Base-by-base conservation (phyloP, 2,329 filamentous ascomycete species). In the Aureobasidium mangrovei region DNA sequence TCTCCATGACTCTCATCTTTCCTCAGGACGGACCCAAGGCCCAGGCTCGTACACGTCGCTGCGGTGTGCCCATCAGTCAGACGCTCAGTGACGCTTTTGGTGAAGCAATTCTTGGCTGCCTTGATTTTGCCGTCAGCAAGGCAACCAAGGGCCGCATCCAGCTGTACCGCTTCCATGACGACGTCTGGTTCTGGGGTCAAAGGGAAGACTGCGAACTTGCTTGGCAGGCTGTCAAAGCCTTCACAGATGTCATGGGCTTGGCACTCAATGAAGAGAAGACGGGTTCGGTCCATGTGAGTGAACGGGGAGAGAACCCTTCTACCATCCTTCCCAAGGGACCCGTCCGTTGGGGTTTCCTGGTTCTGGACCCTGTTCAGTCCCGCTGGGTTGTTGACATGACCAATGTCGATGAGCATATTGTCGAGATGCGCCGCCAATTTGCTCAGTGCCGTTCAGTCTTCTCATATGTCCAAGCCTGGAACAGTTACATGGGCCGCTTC, bases 121-220 rank as follows among this genome's bases (percentile, higher is more conserved):
- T 86, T 60, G 83, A 86, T 61, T 82, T 81, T 61, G 74, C 81
- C 0, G 75, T 86, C 54, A 85, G 84, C 55, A 75, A 79, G 56
- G 67, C 70, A 1, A 81, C 82, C 0, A 58, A 69, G 4, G 81
- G 81, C 0, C 68, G 70, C 1, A 39, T 32, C 24, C 70, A 74
- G n/a, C 65, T 85, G 8, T 82, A 82, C 63, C 78, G 83, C 9
- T 70, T 84, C 36, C 77, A 84, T 49, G 83, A 85, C 58, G 81
- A 85, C 59, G 72, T 85, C 49, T 86, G 82, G 82, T 81, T 85
- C 63, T 85, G 82, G 81, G 75, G 77, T 7, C 72, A 79, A 4
- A 76, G 82, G 45, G 58, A 69, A 3, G 71, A 69, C 2, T 78
- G 77, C n/a, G 71, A 75, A 26, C 72, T 74, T 41, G 82, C 79